Base-by-base conservation (phyloP, 306 rosid species). In the Rosa chinensis region DNA sequence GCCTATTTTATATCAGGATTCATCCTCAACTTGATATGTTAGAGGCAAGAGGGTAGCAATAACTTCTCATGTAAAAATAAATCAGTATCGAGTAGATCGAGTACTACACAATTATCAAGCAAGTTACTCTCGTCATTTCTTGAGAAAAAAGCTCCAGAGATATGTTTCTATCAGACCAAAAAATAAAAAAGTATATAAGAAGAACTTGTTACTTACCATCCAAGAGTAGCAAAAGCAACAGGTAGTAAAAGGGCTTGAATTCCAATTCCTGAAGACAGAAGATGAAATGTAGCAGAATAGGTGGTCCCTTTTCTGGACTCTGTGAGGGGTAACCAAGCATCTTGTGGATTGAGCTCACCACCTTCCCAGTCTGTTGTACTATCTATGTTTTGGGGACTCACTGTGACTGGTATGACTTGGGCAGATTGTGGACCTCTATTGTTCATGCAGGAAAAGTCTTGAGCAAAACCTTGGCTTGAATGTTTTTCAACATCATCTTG, bases 271-370 rank as follows among this genome's bases (percentile, higher is more conserved):
- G 94, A 90, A 14, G 84, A 88, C 21, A 90, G 87, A 43, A 89
- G 84, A 20, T 85, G 92, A 68, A 90, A 88, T 72, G 89, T 92
- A 78, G 92, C 88, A 67, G 87, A 87, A 25, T 72, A 88, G 32
- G 88, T 79, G 66, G 87, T 88, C 4, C 94, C 94, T 74, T 85
- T 88, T 67, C 92, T 85, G 5, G 94, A 90, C 78, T 90, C 89
- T 59, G 94, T 90, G 53, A 90, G 77, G 23, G 94, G 94, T 8
- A 90, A 84, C 94, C 94, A 90, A 73, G 88, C 87, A 80, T 90
- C 94, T 0, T 88, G 90, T 81, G 89, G 90, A 37, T 90, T 87
- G 77, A 86, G 90, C 75, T 86, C 77, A 49, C 45, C 62, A 49
- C 62, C 45, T 25, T 9, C 62, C 76, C 16, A 0, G 8, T 35